phyloP scores from a whole-genome alignment of 257 asterid genomes.

The Leonotis leonurus region DNA sequence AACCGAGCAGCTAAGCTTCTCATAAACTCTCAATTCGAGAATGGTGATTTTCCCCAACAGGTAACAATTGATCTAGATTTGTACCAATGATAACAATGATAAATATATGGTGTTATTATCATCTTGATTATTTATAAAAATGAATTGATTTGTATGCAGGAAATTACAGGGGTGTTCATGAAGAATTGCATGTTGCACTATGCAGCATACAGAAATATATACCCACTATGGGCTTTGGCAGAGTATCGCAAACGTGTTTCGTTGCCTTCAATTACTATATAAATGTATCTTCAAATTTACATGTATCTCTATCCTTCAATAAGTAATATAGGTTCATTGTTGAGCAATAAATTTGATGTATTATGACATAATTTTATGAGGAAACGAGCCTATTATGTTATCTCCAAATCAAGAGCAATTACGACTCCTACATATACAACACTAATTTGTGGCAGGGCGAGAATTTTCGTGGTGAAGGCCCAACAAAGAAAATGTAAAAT shows the following conservation, averaged over 20 bases:
- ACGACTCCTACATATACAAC: no score
- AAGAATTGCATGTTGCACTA: slow-evolving; percentile 86
- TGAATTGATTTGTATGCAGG: slow-evolving; percentile 42
- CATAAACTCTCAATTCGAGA: slow-evolving; percentile 67
- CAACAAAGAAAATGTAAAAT: no score
- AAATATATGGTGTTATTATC: no score
- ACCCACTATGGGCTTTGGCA: slow-evolving; percentile 75
- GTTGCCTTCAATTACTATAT: background rate
- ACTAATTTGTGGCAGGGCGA: no score
- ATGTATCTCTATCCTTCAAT: background rate
- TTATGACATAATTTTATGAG: background rate
- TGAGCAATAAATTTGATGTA: background rate
- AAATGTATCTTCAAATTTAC: background rate
- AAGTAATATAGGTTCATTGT: background rate
- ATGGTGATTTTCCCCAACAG: slow-evolving; percentile 84
- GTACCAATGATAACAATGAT: no score
- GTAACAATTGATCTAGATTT: slow-evolving; percentile 17
- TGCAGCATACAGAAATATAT: slow-evolving; percentile 64
- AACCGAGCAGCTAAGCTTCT: slow-evolving; percentile 62
- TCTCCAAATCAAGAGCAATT: no score
- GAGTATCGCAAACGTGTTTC: slow-evolving; percentile 46
- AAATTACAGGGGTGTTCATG: slow-evolving; percentile 69
- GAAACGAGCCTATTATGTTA: no score
- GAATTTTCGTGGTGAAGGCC: no score
- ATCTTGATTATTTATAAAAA: no score